phyloP scores from a whole-genome alignment of 495 filamentous ascomycete genomes.

The Elasticomyces elasticus region DNA sequence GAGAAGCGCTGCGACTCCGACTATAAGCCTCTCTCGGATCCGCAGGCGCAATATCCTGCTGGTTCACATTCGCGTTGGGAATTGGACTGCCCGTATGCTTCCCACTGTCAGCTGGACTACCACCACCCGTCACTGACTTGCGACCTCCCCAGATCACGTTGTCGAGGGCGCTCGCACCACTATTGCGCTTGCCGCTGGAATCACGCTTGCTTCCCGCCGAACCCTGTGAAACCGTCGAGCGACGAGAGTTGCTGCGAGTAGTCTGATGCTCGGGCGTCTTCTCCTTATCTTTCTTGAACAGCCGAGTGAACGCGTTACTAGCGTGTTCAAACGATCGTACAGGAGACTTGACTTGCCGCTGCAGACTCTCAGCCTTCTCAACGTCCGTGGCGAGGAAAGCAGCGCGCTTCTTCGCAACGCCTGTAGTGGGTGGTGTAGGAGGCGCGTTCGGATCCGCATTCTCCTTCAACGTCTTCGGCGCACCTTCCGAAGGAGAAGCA shows the following conservation, averaged over 20 bases:
- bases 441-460: background rate
- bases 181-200: background rate
- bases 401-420: conserved; percentile 14
- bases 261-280: conserved; percentile 2
- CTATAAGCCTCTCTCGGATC: background rate
- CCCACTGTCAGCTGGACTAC: background rate
- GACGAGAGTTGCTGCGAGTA: background rate
- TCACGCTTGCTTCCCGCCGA: background rate
- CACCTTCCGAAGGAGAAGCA: background rate
- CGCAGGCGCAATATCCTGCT: background rate
- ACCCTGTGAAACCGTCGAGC: background rate
- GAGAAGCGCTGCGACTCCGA: background rate
- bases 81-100: too few species aligned
- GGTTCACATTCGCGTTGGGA: background rate
- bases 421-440: background rate
- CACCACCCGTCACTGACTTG: background rate
- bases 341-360: conserved; percentile 14
- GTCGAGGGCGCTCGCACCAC: background rate
- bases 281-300: conserved; percentile 13
- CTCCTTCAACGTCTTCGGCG: background rate
- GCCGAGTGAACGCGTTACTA: conserved; percentile 21
- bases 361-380: conserved; percentile 6
- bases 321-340: conserved; percentile 22
- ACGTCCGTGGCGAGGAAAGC: conserved; percentile 11
- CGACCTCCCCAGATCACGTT: conserved; percentile 5